Percentiles rank a stretch among this genome's conserved stretches.
Conservation (phyloP, 23 red algal species). For the Chondrus crispus region DNA sequence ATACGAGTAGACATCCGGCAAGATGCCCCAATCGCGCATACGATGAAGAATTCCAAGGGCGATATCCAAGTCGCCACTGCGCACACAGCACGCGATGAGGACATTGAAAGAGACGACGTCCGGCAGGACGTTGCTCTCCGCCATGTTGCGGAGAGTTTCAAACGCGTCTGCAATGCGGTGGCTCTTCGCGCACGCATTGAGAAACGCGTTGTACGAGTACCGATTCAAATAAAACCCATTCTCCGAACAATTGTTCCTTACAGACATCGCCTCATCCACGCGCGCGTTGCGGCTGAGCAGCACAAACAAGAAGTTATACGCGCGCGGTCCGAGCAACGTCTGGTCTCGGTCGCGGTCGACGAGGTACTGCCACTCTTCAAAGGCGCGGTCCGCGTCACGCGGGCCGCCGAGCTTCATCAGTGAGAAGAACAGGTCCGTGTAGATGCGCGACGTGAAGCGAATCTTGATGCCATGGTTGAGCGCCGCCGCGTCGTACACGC, state of each 20-base stretch:
- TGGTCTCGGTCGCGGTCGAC: neutral
- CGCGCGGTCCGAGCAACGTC: neutral
- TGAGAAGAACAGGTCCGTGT: slow-evolving; percentile 26
- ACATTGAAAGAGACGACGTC: slow-evolving; percentile 89
- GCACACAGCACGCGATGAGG: slow-evolving; percentile 75
- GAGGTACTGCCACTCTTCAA: neutral
- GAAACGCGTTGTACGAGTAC: slow-evolving; percentile 56
- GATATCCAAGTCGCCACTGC: slow-evolving; percentile 49
- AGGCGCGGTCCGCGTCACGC: neutral
- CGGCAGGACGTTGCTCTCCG: slow-evolving; percentile 55
- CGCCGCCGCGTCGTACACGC: slow-evolving; percentile 2
- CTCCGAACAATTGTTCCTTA: neutral
- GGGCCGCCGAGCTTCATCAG: slow-evolving; percentile 3
- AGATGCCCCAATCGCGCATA: slow-evolving; percentile 67
- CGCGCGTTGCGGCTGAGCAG: neutral
- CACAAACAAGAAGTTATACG: slow-evolving; percentile 52
- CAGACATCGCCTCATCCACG: slow-evolving; percentile 24
- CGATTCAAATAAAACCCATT: slow-evolving; percentile 48
- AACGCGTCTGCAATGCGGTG: slow-evolving; percentile 46
- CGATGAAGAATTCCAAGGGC: slow-evolving; percentile 69
- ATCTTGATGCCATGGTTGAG: neutral
- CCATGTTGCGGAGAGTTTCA: slow-evolving; percentile 39
- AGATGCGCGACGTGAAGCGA: slow-evolving; percentile 21
- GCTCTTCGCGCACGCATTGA: slow-evolving; percentile 52
- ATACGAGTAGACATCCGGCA: slow-evolving; percentile 69